Percentiles rank a stretch among this genome's conserved stretches.
Evolutionary conservation across 352 stramenopile genomes (phyloP).

Genomic region (Globisporangium spiculum): DNA sequence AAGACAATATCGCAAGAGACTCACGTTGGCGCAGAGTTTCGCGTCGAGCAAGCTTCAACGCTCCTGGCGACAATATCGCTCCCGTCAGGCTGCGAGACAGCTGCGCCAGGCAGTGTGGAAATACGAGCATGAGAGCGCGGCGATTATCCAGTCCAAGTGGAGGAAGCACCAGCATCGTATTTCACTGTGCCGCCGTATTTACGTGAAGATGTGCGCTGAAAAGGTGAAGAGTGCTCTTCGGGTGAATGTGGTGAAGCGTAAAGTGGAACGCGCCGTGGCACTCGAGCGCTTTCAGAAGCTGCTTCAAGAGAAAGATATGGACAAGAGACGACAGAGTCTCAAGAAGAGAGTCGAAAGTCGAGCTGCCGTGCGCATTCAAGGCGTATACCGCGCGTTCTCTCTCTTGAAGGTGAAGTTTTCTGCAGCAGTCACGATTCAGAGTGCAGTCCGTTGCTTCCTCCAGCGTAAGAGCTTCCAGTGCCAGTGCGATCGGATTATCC

Average conservation of each 20-base stretch:
- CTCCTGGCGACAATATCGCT: slow-evolving; percentile 6
- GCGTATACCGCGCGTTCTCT: neutral
- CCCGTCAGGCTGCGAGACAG: neutral
- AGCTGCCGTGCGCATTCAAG: slow-evolving; percentile 23
- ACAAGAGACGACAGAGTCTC: slow-evolving; percentile 21
- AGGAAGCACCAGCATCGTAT: neutral
- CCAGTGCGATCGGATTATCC: neutral
- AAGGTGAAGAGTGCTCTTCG: slow-evolving; percentile 19
- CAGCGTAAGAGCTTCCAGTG: slow-evolving; percentile 10
- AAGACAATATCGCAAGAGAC: slow-evolving; percentile 32
- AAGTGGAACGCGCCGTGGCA: slow-evolving; percentile 23
- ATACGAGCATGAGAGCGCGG: slow-evolving; percentile 7
- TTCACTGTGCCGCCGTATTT: slow-evolving; percentile 10
- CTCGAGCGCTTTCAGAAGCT: slow-evolving; percentile 35
- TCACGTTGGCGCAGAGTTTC: slow-evolving; percentile 5
- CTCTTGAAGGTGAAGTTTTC: neutral
- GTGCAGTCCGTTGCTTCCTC: slow-evolving; percentile 24
- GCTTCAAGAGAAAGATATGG: slow-evolving; percentile 28
- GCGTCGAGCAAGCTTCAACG: slow-evolving; percentile 8
- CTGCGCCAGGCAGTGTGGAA: slow-evolving; percentile 14
- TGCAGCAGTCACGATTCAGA: slow-evolving; percentile 22
- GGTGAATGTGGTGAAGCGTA: slow-evolving; percentile 17
- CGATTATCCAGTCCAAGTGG: slow-evolving; percentile 14
- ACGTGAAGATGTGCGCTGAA: slow-evolving; percentile 9
- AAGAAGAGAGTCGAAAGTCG: slow-evolving; percentile 31